A percentile compares a stretch with the other conserved stretches of the same genome.
Conservation (phyloP, 495 filamentous ascomycete genomes). For the Neurospora sp. region DNA sequence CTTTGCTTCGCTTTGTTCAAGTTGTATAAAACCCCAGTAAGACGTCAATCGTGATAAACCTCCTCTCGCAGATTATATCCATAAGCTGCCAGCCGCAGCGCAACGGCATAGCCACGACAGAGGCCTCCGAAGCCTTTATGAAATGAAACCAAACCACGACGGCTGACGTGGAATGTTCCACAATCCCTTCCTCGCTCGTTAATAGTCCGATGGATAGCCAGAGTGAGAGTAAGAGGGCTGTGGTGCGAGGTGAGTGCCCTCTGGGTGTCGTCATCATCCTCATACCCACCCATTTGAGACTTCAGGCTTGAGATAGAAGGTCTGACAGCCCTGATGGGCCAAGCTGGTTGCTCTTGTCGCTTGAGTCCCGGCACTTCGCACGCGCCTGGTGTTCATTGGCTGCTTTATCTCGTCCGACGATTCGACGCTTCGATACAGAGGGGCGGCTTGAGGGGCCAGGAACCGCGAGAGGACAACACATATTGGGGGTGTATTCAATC, state of each 20-base stretch:
- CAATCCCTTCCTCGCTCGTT: not conserved
- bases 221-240: not conserved
- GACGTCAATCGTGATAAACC: not conserved
- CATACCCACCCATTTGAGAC: not conserved
- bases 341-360: not conserved
- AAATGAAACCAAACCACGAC: not conserved
- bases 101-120: not conserved
- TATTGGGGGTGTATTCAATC: not conserved
- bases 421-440: not conserved
- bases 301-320: not conserved
- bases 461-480: not conserved
- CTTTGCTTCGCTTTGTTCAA: not conserved
- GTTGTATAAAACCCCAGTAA: not conserved
- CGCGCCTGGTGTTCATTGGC: not conserved
- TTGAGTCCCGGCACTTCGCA: not conserved
- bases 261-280: not conserved
- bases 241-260: not conserved
- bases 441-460: not conserved
- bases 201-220: not conserved
- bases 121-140: not conserved
- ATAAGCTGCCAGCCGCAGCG: not conserved
- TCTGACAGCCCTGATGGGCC: not conserved
- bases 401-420: not conserved
- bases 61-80: not conserved
- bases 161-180: not conserved